Evolutionary conservation across 352 stramenopile genomes (phyloP).

Genomic region (Phytophthora idaei): DNA sequence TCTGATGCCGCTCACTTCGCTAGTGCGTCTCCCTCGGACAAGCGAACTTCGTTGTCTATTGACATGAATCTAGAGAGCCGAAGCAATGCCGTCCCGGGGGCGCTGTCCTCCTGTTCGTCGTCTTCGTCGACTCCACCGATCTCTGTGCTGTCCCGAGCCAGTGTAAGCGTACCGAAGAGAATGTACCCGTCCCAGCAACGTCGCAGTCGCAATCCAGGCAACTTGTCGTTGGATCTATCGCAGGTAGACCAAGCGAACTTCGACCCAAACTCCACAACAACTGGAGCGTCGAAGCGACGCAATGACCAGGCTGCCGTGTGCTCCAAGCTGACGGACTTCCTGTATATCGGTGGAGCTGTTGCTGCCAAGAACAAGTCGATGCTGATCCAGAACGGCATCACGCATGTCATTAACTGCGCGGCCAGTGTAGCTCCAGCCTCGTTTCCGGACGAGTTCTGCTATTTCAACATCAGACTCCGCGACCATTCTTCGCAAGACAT

Average conservation of each 20-base stretch:
- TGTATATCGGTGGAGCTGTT: conserved; percentile 86
- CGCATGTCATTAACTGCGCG: conserved; percentile 91
- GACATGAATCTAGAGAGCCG: conserved; percentile 40
- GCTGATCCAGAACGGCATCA: conserved; percentile 76
- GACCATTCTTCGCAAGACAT: conserved; percentile 91
- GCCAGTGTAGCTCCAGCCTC: conserved; percentile 75
- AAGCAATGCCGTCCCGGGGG: conserved; percentile 14
- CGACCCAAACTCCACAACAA: conserved; percentile 25
- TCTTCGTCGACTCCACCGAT: conserved; percentile 23
- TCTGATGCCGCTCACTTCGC: conserved; percentile 32
- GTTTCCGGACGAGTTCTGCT: conserved; percentile 82
- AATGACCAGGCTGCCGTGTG: conserved; percentile 75
- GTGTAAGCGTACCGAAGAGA: conserved; percentile 42
- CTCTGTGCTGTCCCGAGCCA: conserved; percentile 16
- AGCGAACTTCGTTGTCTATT: conserved; percentile 34
- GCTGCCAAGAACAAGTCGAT: conserved; percentile 83
- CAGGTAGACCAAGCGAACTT: conserved; percentile 63
- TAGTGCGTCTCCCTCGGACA: conserved; percentile 34
- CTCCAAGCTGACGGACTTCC: conserved; percentile 83
- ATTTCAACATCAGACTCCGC: conserved; percentile 87
- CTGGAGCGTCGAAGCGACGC: conserved; percentile 32
- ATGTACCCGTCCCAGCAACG: conserved; percentile 53
- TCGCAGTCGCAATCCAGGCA: conserved; percentile 78
- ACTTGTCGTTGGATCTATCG: conserved; percentile 82
- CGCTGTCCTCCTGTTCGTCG: conserved; percentile 32